Conservation (phyloP, 306 rosid species). For the Cicer chorassanicum region DNA sequence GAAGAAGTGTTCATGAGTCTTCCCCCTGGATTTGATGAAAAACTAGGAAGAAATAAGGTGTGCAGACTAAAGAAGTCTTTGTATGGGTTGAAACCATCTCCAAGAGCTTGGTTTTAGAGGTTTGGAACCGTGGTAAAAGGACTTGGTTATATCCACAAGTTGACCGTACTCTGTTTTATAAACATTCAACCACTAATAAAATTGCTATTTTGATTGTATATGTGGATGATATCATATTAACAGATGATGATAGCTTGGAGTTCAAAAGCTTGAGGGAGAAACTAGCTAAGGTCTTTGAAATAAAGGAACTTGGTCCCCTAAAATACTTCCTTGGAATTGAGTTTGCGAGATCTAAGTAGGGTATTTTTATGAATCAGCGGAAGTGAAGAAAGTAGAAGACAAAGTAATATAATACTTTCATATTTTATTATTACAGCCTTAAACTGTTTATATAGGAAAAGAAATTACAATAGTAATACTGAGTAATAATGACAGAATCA, state of each 20-base stretch:
- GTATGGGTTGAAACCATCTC: not conserved
- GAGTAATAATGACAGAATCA: too few species aligned
- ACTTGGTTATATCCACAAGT: constrained; percentile 10
- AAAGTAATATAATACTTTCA: too few species aligned
- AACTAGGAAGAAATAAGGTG: not conserved
- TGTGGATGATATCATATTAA: not conserved
- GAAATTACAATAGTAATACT: too few species aligned
- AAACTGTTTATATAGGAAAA: too few species aligned
- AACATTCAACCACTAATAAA: not conserved
- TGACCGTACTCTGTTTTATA: not conserved
- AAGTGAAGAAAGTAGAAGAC: too few species aligned
- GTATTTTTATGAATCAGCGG: too few species aligned
- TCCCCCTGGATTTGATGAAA: not conserved
- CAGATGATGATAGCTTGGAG: not conserved
- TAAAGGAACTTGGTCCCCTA: too few species aligned
- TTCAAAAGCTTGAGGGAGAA: too few species aligned
- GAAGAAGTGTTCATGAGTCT: not conserved
- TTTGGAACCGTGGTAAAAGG: constrained; percentile 2
- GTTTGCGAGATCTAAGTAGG: too few species aligned
- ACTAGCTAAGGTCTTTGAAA: too few species aligned
- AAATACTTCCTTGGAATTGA: too few species aligned
- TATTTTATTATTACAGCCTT: too few species aligned
- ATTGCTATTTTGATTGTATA: not conserved
- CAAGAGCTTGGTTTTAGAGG: constrained; percentile 18
- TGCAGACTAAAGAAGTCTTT: not conserved